phyloP scores from a whole-genome alignment of 208 protist genomes.

The Trypanosoma avium region DNA sequence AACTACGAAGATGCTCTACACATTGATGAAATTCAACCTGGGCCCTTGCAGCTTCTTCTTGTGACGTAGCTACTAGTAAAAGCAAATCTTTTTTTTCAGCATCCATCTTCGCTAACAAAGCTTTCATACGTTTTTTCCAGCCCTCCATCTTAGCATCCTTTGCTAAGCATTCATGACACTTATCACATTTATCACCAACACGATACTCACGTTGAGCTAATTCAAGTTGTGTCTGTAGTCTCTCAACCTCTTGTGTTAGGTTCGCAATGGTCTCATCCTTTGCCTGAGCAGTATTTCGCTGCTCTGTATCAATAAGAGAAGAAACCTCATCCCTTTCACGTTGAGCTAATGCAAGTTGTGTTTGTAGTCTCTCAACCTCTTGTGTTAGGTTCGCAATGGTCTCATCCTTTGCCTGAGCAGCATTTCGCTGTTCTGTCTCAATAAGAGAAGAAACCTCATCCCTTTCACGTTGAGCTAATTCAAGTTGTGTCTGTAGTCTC shows the following conservation, averaged over 20 bases:
- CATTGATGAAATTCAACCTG: not conserved
- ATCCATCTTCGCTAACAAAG: not conserved
- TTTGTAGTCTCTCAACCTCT: constrained; percentile 22
- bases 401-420: not conserved
- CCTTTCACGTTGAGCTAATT: constrained; percentile 12
- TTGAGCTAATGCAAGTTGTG: constrained; percentile 14
- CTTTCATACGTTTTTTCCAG: constrained; percentile 29
- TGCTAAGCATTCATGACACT: constrained; percentile 1
- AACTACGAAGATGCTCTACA: constrained; percentile 2
- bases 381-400: not conserved
- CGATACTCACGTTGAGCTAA: constrained; percentile 10
- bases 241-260: constrained; percentile 22
- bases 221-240: constrained; percentile 16
- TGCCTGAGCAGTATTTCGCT: not conserved
- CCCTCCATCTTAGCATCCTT: constrained; percentile 1
- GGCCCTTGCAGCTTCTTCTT: not conserved
- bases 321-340: constrained; percentile 10
- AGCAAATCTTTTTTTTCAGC: constrained; percentile 8
- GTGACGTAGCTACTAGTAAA: not conserved
- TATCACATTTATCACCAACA: too few relatives aligned
- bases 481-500: constrained; percentile 7
- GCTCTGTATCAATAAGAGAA: constrained; percentile 1
- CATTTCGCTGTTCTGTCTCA: constrained; percentile 5
- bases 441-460: constrained; percentile 1
- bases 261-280: not conserved